A percentile compares a stretch with the other conserved stretches of the same genome.
Conservation (phyloP, 2,329 filamentous ascomycete genomes). For the Decorospora gaudefroyi region DNA sequence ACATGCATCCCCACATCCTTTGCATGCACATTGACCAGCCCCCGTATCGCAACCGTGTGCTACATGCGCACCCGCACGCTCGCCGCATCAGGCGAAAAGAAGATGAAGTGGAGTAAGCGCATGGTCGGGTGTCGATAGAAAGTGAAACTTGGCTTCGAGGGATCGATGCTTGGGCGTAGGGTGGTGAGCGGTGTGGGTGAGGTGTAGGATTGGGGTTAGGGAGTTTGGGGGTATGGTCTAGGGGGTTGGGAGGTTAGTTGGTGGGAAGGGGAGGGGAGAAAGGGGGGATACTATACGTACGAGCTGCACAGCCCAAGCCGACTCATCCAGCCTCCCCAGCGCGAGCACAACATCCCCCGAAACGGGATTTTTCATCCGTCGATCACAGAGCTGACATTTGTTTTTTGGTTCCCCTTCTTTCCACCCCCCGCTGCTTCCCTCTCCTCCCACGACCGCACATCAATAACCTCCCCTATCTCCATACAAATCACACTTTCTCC, state of each 20-base stretch:
- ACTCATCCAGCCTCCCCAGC: conserved; percentile 15
- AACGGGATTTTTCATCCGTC: conserved; percentile 41
- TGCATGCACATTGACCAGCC: conserved; percentile 36
- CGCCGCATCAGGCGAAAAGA: conserved; percentile 29
- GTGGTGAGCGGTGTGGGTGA: conserved; percentile 10
- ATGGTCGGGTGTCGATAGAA: conserved; percentile 32
- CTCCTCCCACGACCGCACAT: conserved; percentile 35
- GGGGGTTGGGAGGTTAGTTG: conserved; percentile 8
- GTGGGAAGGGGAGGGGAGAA: neutral
- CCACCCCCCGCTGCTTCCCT: conserved; percentile 11
- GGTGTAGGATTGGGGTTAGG: conserved; percentile 20
- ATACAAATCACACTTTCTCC: conserved; percentile 42
- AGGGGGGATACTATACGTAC: conserved; percentile 12
- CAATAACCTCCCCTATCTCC: conserved; percentile 33
- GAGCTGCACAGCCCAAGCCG: conserved; percentile 27
- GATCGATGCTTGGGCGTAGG: conserved; percentile 9
- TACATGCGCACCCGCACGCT: conserved; percentile 37
- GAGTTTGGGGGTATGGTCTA: conserved; percentile 27
- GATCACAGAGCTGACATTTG: conserved; percentile 39
- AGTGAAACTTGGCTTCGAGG: conserved; percentile 29
- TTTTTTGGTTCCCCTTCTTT: conserved; percentile 26
- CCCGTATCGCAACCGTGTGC: conserved; percentile 37
- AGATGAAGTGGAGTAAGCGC: conserved; percentile 31
- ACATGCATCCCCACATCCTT: conserved; percentile 26
- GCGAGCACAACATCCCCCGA: conserved; percentile 22